Evolutionary conservation across 1,284 basidiomycete species (phyloP), one percentile per base, ranked within the genome.

Genomic region (Acaromyces ingoldii): DNA sequence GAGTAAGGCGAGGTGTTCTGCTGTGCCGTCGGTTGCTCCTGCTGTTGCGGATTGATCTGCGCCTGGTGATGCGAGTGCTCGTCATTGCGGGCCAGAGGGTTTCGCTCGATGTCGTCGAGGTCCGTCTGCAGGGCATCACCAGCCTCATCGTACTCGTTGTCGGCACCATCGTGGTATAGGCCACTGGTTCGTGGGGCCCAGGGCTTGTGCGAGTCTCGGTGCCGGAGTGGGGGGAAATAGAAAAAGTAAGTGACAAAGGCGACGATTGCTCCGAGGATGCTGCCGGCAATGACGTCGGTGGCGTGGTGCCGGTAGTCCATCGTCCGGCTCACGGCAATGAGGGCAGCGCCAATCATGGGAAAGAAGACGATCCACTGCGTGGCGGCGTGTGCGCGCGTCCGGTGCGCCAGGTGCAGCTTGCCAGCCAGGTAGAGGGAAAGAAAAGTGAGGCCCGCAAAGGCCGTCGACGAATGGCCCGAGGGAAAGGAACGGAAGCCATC

Each of bases 391-490:
- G 90, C 90, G 37, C 84, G 81, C 2, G n/a, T 22, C 19, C 79
- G 78, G 73, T 95, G 90, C 64, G 91, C 95, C 9, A 96, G 78
- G 71, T 93, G 91, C 66, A 95, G 78, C 77, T 97, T 97, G 3
- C 91, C 91, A 1, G 59, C 63, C 7, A 74, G 42, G 74, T 93
- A 97, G 60, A 89, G 86, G 3, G 87, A 80, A 30, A 98, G 79
- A 78, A 91, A 97, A 1, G 88, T 89, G 3, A 97, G 80, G 1
- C 93, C 92, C 7, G 91, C 89, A 70, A 92, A 97, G 0, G 90
- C 88, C 47, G 92, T 88, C 67, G 87, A 89, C 0, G 89, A 84
- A 77, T 97, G 93, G 0, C 93, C 93, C 45, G 88, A 91, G 4
- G 89, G 89, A 77, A 98, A 96, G 71, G 88, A 91, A 65, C 89